A percentile compares a stretch with the other conserved stretches of the same genome.
phyloP scores from a whole-genome alignment of 306 rosid genomes.

The Pachyrhizus erosus region DNA sequence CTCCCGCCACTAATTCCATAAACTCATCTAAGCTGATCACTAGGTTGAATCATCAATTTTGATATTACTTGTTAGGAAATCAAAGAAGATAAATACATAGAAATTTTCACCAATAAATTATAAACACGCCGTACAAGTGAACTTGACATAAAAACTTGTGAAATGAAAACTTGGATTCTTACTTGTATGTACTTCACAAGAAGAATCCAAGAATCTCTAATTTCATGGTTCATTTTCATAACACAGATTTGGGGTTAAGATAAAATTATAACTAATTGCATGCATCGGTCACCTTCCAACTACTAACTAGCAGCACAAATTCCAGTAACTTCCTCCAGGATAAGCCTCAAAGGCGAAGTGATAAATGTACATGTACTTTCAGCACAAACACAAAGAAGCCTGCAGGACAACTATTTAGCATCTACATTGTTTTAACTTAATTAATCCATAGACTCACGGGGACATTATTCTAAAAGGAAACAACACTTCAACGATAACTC shows the following conservation, averaged over 20 bases:
- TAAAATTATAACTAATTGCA: not conserved
- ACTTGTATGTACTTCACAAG: not conserved
- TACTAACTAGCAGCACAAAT: not conserved
- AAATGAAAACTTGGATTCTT: too few relatives aligned
- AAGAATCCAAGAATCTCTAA: not conserved
- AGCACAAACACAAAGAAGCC: not conserved
- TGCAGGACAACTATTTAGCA: not conserved
- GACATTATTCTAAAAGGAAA: not conserved
- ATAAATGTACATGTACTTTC: not conserved
- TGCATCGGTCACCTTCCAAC: not conserved
- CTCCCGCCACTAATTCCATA: too few relatives aligned
- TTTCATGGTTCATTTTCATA: not conserved
- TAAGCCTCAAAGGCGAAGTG: too few relatives aligned
- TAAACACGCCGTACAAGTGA: too few relatives aligned
- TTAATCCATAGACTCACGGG: too few relatives aligned
- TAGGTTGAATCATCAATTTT: too few relatives aligned
- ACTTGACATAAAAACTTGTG: too few relatives aligned
- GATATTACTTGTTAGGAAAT: too few relatives aligned
- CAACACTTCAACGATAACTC: not conserved
- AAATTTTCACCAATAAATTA: too few relatives aligned
- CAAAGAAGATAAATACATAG: too few relatives aligned
- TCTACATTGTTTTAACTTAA: too few relatives aligned
- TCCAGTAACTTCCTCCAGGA: not conserved
- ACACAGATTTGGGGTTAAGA: not conserved
- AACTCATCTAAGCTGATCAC: too few relatives aligned